A percentile compares a stretch with the other conserved stretches of the same genome.
Conservation (phyloP, 768 basidiomycete genomes). For the Tricholomella constricta region DNA sequence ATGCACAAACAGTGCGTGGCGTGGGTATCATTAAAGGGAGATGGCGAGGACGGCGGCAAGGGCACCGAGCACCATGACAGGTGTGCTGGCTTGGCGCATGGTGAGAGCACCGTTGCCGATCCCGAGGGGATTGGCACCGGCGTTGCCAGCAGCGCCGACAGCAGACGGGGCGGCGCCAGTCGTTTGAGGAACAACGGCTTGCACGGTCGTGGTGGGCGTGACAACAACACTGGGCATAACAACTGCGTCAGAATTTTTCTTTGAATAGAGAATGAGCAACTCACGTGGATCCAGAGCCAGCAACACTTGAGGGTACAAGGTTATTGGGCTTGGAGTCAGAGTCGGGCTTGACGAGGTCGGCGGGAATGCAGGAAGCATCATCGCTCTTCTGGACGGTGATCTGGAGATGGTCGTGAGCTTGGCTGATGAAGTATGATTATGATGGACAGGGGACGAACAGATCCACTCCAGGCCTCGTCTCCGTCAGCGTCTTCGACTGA, state of each 20-base stretch:
- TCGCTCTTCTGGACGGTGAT: slow-evolving; percentile 39
- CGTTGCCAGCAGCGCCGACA: slow-evolving; percentile 43
- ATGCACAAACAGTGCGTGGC: slow-evolving; percentile 17
- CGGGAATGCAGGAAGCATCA: slow-evolving; percentile 40
- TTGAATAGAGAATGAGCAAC: not conserved
- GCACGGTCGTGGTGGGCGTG: slow-evolving; percentile 19
- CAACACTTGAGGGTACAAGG: slow-evolving; percentile 17
- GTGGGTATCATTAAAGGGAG: slow-evolving; percentile 38
- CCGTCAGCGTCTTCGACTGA: slow-evolving; percentile 53
- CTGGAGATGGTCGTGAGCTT: slow-evolving; percentile 26
- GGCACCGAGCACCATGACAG: slow-evolving; percentile 43
- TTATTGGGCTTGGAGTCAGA: slow-evolving; percentile 13
- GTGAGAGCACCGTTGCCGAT: slow-evolving; percentile 34
- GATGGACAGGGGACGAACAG: slow-evolving; percentile 37
- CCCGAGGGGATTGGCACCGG: slow-evolving; percentile 36
- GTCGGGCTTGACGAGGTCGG: slow-evolving; percentile 10
- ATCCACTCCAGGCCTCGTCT: slow-evolving; percentile 68
- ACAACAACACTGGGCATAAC: slow-evolving; percentile 22
- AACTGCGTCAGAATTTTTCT: not conserved
- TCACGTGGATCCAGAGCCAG: slow-evolving; percentile 21
- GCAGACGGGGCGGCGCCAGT: slow-evolving; percentile 11
- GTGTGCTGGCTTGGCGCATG: slow-evolving; percentile 40
- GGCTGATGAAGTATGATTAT: not conserved
- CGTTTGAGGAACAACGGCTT: slow-evolving; percentile 6
- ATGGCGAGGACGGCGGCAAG: slow-evolving; percentile 40